These are phyloP conservation scores for Adiantum capillusveneris DNA, from an alignment of 75 land plant genomes.

Conservation along the genomic window DNA sequence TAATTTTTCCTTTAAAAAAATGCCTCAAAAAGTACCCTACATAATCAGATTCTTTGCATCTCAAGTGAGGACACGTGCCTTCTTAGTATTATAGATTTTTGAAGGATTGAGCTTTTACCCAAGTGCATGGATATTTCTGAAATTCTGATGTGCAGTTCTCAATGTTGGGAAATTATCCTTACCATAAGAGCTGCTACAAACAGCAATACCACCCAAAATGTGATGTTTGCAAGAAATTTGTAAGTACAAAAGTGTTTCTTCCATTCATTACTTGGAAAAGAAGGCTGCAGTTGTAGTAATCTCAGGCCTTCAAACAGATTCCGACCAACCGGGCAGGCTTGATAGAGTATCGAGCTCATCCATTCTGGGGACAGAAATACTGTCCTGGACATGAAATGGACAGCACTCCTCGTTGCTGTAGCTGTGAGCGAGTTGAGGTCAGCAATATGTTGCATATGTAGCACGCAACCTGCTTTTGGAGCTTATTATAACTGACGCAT, in stretches of 20 bases:
- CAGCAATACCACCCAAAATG: slow-evolving; percentile 77
- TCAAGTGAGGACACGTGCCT: too few species aligned
- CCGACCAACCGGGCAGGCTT: slow-evolving; percentile 37
- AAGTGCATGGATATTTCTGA: too few species aligned
- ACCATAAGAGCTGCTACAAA: slow-evolving; percentile 80
- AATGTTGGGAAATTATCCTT: slow-evolving; percentile 49
- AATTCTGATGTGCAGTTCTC: slow-evolving; percentile 52
- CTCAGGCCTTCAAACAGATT: slow-evolving; percentile 22
- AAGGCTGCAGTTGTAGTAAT: neutral
- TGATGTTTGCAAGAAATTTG: slow-evolving; percentile 77
- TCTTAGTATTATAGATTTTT: too few species aligned
- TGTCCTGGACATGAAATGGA: slow-evolving; percentile 42
- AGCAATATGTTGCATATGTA: neutral
- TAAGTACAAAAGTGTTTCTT: slow-evolving; percentile 27
- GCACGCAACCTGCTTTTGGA: too few species aligned
- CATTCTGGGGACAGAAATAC: slow-evolving; percentile 48
- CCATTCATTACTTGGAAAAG: neutral
- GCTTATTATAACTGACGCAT: too few species aligned
- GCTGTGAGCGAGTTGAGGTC: slow-evolving; percentile 53
- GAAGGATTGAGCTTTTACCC: too few species aligned
- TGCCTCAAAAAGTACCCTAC: too few species aligned
- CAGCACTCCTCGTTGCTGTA: slow-evolving; percentile 42
- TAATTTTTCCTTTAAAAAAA: too few species aligned
- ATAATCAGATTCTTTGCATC: too few species aligned
- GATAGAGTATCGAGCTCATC: slow-evolving; percentile 50